phyloP scores from a whole-genome alignment of 1,284 basidiomycete genomes.

The Fomes fomentarius region DNA sequence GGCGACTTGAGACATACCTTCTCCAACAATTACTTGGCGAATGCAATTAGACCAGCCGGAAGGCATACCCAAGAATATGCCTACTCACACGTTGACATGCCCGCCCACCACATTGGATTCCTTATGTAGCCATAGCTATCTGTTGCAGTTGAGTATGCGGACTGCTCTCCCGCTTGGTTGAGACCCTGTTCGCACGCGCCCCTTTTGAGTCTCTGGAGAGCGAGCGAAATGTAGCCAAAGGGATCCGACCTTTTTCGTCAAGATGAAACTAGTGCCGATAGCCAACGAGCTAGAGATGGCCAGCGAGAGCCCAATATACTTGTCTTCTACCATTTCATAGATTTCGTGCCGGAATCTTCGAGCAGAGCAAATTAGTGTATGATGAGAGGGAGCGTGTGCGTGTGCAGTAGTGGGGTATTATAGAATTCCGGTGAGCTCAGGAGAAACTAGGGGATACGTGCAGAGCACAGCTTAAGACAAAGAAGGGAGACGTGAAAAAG shows the following conservation, averaged over 20 bases:
- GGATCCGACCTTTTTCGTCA: conserved; percentile 87
- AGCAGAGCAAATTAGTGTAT: neutral
- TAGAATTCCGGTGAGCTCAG: too few species aligned
- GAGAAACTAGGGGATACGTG: too few species aligned
- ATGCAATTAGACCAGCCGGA: conserved; percentile 7
- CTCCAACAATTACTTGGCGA: conserved; percentile 81
- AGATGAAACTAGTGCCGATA: conserved; percentile 93
- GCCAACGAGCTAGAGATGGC: conserved; percentile 84
- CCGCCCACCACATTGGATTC: conserved; percentile 98
- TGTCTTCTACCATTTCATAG: conserved; percentile 79
- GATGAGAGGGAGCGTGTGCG: conserved; percentile 19
- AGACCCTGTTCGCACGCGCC: conserved; percentile 68
- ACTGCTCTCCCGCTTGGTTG: conserved; percentile 72
- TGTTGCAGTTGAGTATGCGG: conserved; percentile 62
- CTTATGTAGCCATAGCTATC: conserved; percentile 86
- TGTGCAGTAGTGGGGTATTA: too few species aligned
- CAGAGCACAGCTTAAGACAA: too few species aligned
- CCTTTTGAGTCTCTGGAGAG: conserved; percentile 1
- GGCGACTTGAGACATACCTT: conserved; percentile 56
- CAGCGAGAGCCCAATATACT: conserved; percentile 88
- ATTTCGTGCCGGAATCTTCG: neutral
- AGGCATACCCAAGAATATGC: neutral
- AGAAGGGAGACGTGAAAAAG: neutral
- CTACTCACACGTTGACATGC: conserved; percentile 88
- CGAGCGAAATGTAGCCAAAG: neutral